Conservation (phyloP, 2,329 filamentous ascomycete species). For the Talaromyces sp. region DNA sequence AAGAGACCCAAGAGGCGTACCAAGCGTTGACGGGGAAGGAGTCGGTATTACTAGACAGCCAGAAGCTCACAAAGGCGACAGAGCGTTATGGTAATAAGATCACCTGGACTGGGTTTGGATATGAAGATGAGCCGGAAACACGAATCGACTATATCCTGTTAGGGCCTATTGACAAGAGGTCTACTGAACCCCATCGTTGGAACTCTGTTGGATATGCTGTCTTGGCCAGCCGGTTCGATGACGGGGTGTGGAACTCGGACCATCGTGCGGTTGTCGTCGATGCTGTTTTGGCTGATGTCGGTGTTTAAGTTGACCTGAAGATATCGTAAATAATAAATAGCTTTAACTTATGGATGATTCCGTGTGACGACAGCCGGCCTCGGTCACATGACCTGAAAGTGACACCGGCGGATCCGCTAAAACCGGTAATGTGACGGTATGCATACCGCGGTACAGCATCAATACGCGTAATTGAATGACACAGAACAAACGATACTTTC, state of each 20-base stretch:
- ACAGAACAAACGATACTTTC: background rate
- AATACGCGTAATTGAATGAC: background rate
- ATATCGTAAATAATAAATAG: background rate
- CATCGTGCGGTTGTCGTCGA: conserved; percentile 55
- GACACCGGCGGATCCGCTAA: background rate
- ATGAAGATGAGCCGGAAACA: conserved; percentile 32
- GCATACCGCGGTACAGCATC: background rate
- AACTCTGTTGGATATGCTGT: conserved; percentile 47
- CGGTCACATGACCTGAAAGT: background rate
- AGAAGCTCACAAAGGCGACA: conserved; percentile 29
- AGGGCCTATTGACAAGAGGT: conserved; percentile 21
- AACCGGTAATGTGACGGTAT: background rate
- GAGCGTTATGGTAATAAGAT: conserved; percentile 47
- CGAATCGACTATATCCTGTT: conserved; percentile 53
- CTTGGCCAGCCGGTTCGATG: conserved; percentile 51
- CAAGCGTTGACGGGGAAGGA: conserved; percentile 39
- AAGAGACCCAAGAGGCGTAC: conserved; percentile 50
- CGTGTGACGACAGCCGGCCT: background rate
- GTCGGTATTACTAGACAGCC: conserved; percentile 36
- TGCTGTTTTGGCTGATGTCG: conserved; percentile 23
- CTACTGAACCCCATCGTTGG: conserved; percentile 28
- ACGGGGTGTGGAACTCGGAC: conserved; percentile 51
- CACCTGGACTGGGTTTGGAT: conserved; percentile 53
- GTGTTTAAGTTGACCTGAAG: background rate
- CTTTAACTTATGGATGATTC: background rate